Conservation (phyloP, 164 flowering plant species). For the Umbellularia californica region DNA sequence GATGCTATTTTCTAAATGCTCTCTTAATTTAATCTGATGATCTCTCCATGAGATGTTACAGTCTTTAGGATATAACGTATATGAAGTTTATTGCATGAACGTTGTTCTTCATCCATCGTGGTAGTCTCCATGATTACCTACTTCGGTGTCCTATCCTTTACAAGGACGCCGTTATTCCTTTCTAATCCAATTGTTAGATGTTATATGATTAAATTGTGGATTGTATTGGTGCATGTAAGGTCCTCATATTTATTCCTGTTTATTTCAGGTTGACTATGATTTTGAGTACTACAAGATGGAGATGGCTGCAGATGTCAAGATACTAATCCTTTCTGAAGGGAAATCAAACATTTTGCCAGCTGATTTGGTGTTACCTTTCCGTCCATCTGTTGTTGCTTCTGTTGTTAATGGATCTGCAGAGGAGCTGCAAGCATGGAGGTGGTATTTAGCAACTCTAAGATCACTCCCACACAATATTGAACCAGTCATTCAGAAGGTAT, state of each 20-base stretch:
- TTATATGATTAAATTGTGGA: not conserved
- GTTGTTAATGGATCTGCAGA: constrained; percentile 24
- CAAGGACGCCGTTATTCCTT: too few relatives aligned
- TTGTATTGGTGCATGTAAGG: not conserved
- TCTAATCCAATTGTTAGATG: too few relatives aligned
- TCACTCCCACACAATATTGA: constrained; percentile 67
- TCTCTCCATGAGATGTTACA: too few relatives aligned
- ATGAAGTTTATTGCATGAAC: too few relatives aligned
- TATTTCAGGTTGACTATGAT: constrained; percentile 80
- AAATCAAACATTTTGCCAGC: constrained; percentile 88
- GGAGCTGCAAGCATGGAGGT: constrained; percentile 71
- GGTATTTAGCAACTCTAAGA: constrained; percentile 72
- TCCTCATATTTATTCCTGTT: not conserved
- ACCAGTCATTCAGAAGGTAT: constrained; percentile 73
- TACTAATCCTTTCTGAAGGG: constrained; percentile 77
- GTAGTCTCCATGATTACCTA: too few relatives aligned
- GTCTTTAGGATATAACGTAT: too few relatives aligned
- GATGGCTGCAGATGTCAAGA: constrained; percentile 72
- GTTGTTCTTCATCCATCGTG: too few relatives aligned
- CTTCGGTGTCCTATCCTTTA: too few relatives aligned
- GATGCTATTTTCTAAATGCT: too few relatives aligned
- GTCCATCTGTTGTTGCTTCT: constrained; percentile 41
- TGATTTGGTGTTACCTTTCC: constrained; percentile 81
- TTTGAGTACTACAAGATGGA: constrained; percentile 84
- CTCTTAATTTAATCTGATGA: too few relatives aligned